phyloP scores from a whole-genome alignment of 306 rosid species.

The Bauhinia variegata region DNA sequence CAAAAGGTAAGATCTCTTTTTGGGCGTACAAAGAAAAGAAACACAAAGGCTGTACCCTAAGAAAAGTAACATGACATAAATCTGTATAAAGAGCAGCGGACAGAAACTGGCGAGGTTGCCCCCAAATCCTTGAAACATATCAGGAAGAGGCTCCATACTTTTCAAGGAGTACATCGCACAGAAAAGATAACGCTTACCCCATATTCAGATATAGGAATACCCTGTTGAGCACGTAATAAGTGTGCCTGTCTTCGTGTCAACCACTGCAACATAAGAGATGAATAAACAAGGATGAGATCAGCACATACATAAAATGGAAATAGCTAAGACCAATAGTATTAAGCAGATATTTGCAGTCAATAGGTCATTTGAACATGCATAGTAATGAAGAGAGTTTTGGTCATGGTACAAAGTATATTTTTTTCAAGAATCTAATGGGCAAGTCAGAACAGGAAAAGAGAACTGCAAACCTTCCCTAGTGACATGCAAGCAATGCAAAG shows the following conservation, averaged over 20 bases:
- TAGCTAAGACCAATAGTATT: slow-evolving; percentile 2
- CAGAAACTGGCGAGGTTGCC: too few relatives aligned
- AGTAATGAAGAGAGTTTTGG: slow-evolving; percentile 20
- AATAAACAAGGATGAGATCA: slow-evolving; percentile 39
- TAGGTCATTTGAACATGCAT: too few relatives aligned
- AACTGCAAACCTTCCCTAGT: slow-evolving; percentile 80
- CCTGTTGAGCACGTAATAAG: slow-evolving; percentile 92
- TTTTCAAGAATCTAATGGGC: slow-evolving; percentile 3
- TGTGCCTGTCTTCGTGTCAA: slow-evolving; percentile 92
- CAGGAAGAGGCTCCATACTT: too few relatives aligned
- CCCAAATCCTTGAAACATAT: too few relatives aligned
- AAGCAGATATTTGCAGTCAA: slow-evolving; percentile 6
- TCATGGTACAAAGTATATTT: slow-evolving; percentile 25
- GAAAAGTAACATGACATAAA: too few relatives aligned
- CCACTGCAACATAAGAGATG: slow-evolving; percentile 65
- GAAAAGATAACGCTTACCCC: slow-evolving; percentile 61
- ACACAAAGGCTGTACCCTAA: too few relatives aligned
- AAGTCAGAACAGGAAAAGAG: neutral
- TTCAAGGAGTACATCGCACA: too few relatives aligned
- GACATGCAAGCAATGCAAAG: slow-evolving; percentile 84
- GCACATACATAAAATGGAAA: slow-evolving; percentile 23
- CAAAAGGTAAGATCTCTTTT: slow-evolving; percentile 28
- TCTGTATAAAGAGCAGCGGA: too few relatives aligned
- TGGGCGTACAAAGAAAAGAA: too few relatives aligned
- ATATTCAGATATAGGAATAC: slow-evolving; percentile 90